Base-by-base conservation (phyloP, 225 moss, liverwort and hornwort genomes). In the Sphagnum contortum region DNA sequence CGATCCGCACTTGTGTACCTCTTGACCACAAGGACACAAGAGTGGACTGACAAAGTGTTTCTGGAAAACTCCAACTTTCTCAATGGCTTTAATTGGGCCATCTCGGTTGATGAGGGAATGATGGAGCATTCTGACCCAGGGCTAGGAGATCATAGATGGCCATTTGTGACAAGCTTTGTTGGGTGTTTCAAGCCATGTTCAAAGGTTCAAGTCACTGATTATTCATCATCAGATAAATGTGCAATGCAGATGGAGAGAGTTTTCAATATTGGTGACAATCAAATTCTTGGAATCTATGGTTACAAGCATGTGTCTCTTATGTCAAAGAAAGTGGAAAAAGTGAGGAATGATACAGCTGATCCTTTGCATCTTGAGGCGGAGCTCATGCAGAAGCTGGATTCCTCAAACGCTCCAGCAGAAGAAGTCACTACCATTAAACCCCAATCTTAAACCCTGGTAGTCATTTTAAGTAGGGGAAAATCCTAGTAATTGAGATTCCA, bases 231-330 rank as follows among this genome's bases (percentile, higher is more conserved):
- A 47, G 75, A 71, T 50, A 72, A 73, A 5, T 79, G 78, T 70
- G 6, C 57, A 47, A 55, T 61, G 2, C 82, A 82, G 48, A 82
- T 82, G 78, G 82, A 82, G 52, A 75, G 82, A 14, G 78, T 78
- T 53, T 82, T 82, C 73, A 82, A 79, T 71, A 78, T 79, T 52
- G 82, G 68, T 0, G 78, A 82, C 68, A 82, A 82, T 63, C 78
- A 82, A 63, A 13, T 82, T 62, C 68, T 79, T 48, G 14, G 65
- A 44, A 65, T 50, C 10, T 82, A 82, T 45, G 78, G 82, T 3
- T 82, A 75, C 57, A 70, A 75, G 63, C 82, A 82, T 68, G 70
- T 72, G 48, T 6, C 73, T 4, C 70, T 82, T 2, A 63, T 2
- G 14, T 75, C 75, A 2, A 70, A 70, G 70, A 73, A 60, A 60